Evolutionary conservation across 164 flowering plant genomes (phyloP).

Genomic region (Dillenia suffruticosa): DNA sequence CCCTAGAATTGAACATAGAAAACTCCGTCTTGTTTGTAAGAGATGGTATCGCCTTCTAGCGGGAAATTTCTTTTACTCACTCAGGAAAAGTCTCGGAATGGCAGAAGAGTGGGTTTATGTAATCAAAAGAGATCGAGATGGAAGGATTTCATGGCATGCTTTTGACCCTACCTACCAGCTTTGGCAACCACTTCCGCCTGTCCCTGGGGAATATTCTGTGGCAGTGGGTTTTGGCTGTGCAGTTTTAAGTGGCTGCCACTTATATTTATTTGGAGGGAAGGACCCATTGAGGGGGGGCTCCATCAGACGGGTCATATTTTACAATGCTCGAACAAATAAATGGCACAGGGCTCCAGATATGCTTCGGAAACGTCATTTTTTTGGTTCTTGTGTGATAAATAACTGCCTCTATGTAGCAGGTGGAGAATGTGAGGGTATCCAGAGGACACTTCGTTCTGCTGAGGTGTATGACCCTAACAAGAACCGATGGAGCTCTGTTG

Average conservation of each 20-base stretch:
- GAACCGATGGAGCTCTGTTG: conserved; percentile 73
- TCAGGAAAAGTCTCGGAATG: conserved; percentile 76
- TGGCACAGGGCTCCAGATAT: conserved; percentile 96
- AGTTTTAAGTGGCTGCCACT: conserved; percentile 85
- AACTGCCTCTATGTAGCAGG: conserved; percentile 95
- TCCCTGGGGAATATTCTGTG: conserved; percentile 78
- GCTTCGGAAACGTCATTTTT: conserved; percentile 87
- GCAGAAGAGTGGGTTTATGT: conserved; percentile 99
- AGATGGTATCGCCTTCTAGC: conserved; percentile 82
- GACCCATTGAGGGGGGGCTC: conserved; percentile 86
- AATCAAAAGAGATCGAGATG: conserved; percentile 89
- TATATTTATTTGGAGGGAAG: conserved; percentile 90
- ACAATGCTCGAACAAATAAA: conserved; percentile 85
- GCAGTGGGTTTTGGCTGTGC: conserved; percentile 95
- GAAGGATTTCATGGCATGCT: conserved; percentile 92
- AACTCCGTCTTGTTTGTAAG: conserved; percentile 90
- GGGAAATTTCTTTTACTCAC: conserved; percentile 84
- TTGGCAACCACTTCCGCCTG: conserved; percentile 96
- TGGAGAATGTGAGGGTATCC: conserved; percentile 93
- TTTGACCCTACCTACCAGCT: conserved; percentile 83
- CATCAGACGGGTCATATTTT: conserved; percentile 83
- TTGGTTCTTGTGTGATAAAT: conserved; percentile 89
- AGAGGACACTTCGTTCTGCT: conserved; percentile 84
- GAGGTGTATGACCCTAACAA: conserved; percentile 89
- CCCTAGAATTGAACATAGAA: conserved; percentile 85